phyloP scores from a whole-genome alignment of 768 basidiomycete species.

The Pulveroboletus sp. region DNA sequence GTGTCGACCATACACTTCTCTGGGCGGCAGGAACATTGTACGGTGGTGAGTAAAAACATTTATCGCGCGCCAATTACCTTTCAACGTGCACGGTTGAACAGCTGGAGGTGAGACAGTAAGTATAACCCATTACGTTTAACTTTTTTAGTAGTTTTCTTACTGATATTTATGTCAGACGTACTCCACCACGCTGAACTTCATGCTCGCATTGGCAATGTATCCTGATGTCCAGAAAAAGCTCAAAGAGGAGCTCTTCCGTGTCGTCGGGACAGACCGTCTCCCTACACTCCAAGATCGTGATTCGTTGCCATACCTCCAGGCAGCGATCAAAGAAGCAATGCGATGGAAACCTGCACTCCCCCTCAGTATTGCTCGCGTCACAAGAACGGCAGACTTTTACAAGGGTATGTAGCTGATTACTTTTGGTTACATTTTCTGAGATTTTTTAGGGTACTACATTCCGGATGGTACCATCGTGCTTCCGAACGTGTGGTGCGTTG shows the following conservation, averaged over 20 bases:
- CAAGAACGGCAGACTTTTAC: conserved; percentile 8
- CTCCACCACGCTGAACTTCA: conserved; percentile 16
- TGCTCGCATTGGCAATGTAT: conserved; percentile 16
- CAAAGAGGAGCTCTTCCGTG: conserved; percentile 50
- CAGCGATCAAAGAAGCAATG: conserved; percentile 34
- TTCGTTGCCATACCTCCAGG: conserved; percentile 51
- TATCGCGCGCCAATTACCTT: background rate
- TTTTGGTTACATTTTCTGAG: background rate
- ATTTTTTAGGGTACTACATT: conserved; percentile 8
- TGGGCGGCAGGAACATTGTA: conserved; percentile 20
- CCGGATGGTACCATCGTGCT: conserved; percentile 10
- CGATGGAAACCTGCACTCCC: conserved; percentile 10
- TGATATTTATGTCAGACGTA: conserved; percentile 9
- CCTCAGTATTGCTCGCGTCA: conserved; percentile 14
- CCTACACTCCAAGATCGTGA: conserved; percentile 35
- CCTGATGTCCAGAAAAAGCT: conserved; percentile 50
- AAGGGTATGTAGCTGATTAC: conserved; percentile 1
- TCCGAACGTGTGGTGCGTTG: conserved; percentile 16
- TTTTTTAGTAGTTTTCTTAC: background rate
- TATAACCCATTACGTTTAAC: background rate
- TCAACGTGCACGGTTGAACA: background rate
- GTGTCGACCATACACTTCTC: conserved; percentile 6
- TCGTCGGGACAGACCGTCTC: conserved; percentile 45
- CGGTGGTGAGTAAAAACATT: conserved; percentile 10
- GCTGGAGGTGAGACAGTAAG: conserved; percentile 7